A percentile compares a stretch with the other conserved stretches of the same genome.
phyloP scores from a whole-genome alignment of 1,139 yeast genomes.

The Yamadazyma jaroonii region DNA sequence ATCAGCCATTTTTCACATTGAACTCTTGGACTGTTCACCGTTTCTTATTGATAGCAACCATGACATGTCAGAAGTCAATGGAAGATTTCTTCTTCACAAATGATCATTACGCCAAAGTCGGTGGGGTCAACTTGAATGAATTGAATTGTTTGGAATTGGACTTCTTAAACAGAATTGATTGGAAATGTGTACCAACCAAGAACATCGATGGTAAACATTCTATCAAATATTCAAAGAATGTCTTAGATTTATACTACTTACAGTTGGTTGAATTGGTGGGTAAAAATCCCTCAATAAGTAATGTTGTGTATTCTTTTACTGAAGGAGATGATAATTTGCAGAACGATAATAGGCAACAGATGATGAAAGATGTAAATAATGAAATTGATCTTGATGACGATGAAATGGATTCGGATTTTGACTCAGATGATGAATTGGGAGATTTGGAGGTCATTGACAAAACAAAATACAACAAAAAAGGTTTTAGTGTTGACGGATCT shows the following conservation, averaged over 20 bases:
- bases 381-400: conserved; percentile 13
- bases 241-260: conserved; percentile 56
- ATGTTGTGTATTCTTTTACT: conserved; percentile 12
- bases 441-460: conserved; percentile 5
- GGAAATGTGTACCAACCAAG: conserved; percentile 50
- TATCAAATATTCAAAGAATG: conserved; percentile 39
- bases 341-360: conserved; percentile 7
- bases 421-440: conserved; percentile 1
- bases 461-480: conserved; percentile 22
- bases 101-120: conserved; percentile 91
- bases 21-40: conserved; percentile 93
- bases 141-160: conserved; percentile 86
- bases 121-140: conserved; percentile 86
- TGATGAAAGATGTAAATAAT: conserved; percentile 11
- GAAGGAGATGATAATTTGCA: conserved; percentile 3
- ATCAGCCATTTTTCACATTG: conserved; percentile 72
- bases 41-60: conserved; percentile 84
- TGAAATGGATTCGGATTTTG: conserved; percentile 6
- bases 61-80: conserved; percentile 86
- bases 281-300: conserved; percentile 20
- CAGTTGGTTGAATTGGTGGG: conserved; percentile 67
- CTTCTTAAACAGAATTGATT: conserved; percentile 75
- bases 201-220: conserved; percentile 19
- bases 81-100: conserved; percentile 95
- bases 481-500: conserved; percentile 29